Conservation (phyloP, 140 eudicot species). For the Ambrosia hybrid region DNA sequence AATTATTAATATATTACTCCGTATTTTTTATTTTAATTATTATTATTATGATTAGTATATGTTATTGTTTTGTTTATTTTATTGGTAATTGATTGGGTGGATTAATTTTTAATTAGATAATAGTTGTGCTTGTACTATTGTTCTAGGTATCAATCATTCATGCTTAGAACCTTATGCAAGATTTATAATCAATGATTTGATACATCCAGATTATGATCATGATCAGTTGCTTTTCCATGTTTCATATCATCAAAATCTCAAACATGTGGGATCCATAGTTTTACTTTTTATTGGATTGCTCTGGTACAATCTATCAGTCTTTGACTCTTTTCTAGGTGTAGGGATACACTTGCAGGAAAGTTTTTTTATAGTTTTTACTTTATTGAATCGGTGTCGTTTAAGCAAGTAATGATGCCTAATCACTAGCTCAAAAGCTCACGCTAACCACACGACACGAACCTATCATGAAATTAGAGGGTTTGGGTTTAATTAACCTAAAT, state of each 20-base stretch:
- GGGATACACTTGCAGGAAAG: not conserved
- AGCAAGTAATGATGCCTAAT: not conserved
- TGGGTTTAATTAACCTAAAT: not conserved
- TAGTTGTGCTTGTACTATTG: constrained; percentile 22
- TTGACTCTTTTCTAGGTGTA: constrained; percentile 17
- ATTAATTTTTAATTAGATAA: constrained; percentile 3
- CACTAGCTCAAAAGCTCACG: not conserved
- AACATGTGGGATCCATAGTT: constrained; percentile 21
- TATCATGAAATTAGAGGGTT: not conserved
- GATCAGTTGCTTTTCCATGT: not conserved
- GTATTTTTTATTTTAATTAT: not conserved
- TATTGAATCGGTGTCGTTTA: not conserved
- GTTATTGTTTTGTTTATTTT: constrained; percentile 15
- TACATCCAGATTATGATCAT: constrained; percentile 15
- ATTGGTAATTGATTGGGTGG: constrained; percentile 35
- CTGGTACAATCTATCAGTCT: constrained; percentile 17
- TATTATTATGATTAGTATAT: not conserved
- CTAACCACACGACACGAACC: not conserved
- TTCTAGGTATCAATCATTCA: constrained; percentile 34
- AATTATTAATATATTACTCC: too few relatives aligned
- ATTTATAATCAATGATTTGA: constrained; percentile 31
- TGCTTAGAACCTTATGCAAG: constrained; percentile 29
- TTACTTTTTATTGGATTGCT: not conserved
- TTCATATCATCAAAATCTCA: constrained; percentile 3
- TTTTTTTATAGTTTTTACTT: not conserved